Evolutionary conservation across 73 alveolate genomes (phyloP).

Genomic region (Tetrahymena malaccensis): DNA sequence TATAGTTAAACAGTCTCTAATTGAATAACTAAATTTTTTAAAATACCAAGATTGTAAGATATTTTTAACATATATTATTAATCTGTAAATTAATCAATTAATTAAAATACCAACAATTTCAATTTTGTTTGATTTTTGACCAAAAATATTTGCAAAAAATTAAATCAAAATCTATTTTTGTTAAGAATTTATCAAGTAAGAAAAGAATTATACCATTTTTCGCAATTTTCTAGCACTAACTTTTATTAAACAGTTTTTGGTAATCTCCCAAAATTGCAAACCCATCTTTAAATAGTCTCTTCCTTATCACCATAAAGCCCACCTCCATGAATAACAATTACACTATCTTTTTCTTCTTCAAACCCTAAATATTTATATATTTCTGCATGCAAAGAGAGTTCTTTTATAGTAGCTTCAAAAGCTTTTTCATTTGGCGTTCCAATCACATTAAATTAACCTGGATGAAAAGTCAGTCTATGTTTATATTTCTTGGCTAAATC

Average conservation of each 20-base stretch:
- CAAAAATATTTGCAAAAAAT: not conserved
- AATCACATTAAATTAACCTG: not conserved
- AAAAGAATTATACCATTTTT: not conserved
- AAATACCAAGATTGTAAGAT: not conserved
- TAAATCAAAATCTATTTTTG: not conserved
- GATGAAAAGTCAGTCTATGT: not conserved
- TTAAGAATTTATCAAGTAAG: not conserved
- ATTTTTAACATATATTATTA: too few relatives aligned
- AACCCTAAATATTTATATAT: not conserved
- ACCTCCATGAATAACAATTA: not conserved
- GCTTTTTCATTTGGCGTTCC: not conserved
- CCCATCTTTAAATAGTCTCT: not conserved
- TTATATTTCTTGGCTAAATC: not conserved
- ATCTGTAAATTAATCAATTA: too few relatives aligned
- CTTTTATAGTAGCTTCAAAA: not conserved
- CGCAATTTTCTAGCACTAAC: not conserved
- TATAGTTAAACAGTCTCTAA: not conserved
- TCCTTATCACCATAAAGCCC: not conserved
- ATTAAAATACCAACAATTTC: too few relatives aligned
- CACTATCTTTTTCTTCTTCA: not conserved
- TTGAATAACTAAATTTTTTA: not conserved
- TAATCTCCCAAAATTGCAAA: not conserved
- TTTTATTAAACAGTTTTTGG: not conserved
- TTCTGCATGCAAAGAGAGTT: not conserved
- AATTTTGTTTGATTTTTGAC: not conserved